Conservation (phyloP, 805 yeast species). For the Schizosaccharomyces lindneri region DNA sequence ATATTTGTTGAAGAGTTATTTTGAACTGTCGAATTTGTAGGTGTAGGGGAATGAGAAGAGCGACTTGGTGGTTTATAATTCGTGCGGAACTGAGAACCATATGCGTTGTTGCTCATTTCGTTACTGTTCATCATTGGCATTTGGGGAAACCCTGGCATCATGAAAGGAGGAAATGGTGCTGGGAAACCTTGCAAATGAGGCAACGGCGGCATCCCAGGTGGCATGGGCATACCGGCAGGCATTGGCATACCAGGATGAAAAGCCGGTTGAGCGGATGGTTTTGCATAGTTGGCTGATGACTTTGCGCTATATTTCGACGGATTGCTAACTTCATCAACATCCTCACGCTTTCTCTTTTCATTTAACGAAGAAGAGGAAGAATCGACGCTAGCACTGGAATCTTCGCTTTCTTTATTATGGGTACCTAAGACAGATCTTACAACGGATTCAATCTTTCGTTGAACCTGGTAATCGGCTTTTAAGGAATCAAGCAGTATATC, state of each 20-base stretch:
- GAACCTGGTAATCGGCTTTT: neutral
- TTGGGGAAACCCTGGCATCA: neutral
- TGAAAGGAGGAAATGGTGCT: neutral
- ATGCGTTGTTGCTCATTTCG: neutral
- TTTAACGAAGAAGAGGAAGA: neutral
- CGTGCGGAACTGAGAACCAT: neutral
- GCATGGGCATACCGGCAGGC: neutral
- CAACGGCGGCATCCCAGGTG: neutral
- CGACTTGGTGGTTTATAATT: neutral
- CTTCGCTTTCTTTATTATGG: neutral
- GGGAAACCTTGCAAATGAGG: neutral
- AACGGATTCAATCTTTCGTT: neutral
- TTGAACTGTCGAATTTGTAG: too few relatives aligned
- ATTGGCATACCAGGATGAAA: neutral
- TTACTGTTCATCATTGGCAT: neutral
- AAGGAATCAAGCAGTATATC: conserved; percentile 44
- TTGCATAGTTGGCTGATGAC: neutral
- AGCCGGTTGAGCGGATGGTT: neutral
- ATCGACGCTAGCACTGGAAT: neutral
- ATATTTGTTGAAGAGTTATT: too few relatives aligned
- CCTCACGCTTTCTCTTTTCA: neutral
- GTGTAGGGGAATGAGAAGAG: neutral
- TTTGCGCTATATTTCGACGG: neutral
- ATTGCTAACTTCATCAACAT: neutral
- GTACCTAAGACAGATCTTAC: neutral